Conservation (phyloP, 371 early-diverging fungal genomes). For the Circinella umbellata region DNA sequence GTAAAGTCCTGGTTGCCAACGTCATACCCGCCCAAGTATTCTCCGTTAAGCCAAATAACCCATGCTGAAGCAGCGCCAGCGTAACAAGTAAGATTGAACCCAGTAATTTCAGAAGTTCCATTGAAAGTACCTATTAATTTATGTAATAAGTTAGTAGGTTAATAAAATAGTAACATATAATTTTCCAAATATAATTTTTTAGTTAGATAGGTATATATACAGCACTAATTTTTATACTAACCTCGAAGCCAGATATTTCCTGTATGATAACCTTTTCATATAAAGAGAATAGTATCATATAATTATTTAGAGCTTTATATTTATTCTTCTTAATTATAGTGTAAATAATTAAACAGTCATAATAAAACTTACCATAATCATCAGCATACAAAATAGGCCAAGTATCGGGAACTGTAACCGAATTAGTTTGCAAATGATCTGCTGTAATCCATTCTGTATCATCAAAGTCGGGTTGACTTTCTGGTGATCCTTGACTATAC, state of each 20-base stretch:
- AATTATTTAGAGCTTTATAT: too few species aligned
- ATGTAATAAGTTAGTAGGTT: too few species aligned
- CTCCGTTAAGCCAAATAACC: constrained; percentile 29
- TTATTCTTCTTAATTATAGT: too few species aligned
- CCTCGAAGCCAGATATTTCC: constrained; percentile 31
- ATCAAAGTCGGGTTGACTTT: constrained; percentile 26
- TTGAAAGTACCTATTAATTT: constrained; percentile 20
- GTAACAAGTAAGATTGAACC: constrained; percentile 19
- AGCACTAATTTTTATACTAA: too few species aligned
- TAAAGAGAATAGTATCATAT: too few species aligned
- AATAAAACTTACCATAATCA: constrained; percentile 23
- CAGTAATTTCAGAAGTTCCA: constrained; percentile 20
- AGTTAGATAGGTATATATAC: too few species aligned
- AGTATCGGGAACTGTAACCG: constrained; percentile 19
- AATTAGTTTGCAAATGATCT: constrained; percentile 20
- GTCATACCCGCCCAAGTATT: constrained; percentile 28
- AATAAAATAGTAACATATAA: too few species aligned
- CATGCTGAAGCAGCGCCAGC: constrained; percentile 26
- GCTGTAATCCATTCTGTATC: constrained; percentile 26
- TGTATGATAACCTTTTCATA: constrained; percentile 21
- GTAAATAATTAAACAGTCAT: too few species aligned
- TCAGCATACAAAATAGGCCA: constrained; percentile 28
- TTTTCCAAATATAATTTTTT: too few species aligned
- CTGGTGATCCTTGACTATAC: constrained; percentile 27
- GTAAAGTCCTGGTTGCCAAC: constrained; percentile 22